Evolutionary conservation across 148 eudicot species (phyloP), one percentile per base, ranked within the genome.

Genomic region (Bassia scoparia): DNA sequence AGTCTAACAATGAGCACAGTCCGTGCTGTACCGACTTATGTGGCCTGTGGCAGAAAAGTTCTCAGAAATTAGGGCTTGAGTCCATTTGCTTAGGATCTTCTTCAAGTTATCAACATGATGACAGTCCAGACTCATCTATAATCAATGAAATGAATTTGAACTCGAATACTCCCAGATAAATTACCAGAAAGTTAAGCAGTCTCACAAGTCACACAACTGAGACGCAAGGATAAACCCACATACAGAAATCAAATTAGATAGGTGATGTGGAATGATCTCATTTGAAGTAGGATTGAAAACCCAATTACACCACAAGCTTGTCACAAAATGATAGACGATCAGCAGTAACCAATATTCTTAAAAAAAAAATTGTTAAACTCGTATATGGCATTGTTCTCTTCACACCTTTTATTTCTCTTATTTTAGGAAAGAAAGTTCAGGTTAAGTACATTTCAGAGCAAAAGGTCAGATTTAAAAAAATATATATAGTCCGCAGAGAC

Each of bases 1-100:
- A 83, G 80, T 95, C 98, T 67, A 95, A 79, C 64, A 95, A n/a
- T n/a, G n/a, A n/a, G n/a, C n/a, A n/a, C n/a, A 81, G 54, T 89
- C 71, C 84, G 87, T 79, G 70, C 85, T n/a, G n/a, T n/a, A n/a
- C 91, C 34, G 75, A 64, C 56, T 79, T 81, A 64, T 63, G 27
- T 54, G 78, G 68, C 68, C 61, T 69, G 23, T 48, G 56, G 29
- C 59, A 68, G 77, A 65, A 68, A 74, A 52, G 60, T 74, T 74
- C 76, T n/a, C 72, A 49, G 26, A 67, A 70, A 59, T 62, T 74
- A 38, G 75, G 75, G 77, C 37, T 41, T 67, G 48, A 44, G 76
- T 17, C 64, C 74, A 76, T 74, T 68, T 35, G 43, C 52, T 48
- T 78, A n/a, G 74, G 38, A 74, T 67, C 17, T 46, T 78, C 76